Percentiles rank a stretch among this genome's conserved stretches.
Conservation (phyloP, 768 basidiomycete genomes). For the Cystofilobasidium macerans region DNA sequence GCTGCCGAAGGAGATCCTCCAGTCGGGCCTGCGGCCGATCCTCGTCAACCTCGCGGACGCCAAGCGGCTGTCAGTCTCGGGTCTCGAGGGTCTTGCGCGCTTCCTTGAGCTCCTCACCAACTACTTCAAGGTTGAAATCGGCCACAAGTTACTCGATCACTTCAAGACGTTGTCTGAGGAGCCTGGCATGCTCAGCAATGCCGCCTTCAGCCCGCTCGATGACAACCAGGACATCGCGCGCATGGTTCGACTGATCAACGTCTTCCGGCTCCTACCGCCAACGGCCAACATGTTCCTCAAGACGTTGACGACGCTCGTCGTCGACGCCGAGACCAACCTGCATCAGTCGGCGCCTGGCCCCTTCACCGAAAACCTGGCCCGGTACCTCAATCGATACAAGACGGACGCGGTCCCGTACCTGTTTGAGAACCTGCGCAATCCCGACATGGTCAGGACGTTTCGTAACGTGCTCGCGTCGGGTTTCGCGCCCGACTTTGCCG, state of each 20-base stretch:
- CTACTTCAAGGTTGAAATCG: constrained; percentile 99
- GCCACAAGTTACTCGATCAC: constrained; percentile 90
- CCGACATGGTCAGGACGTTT: constrained; percentile 69
- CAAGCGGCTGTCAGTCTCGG: constrained; percentile 80
- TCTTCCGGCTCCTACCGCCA: constrained; percentile 89
- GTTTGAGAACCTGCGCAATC: constrained; percentile 61
- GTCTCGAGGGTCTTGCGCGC: constrained; percentile 78
- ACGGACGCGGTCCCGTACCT: constrained; percentile 76
- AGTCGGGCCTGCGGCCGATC: constrained; percentile 89
- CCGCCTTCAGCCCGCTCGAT: constrained; percentile 62
- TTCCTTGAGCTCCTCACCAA: constrained; percentile 88
- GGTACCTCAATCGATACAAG: constrained; percentile 84
- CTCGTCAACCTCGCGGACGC: constrained; percentile 96
- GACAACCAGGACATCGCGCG: constrained; percentile 88
- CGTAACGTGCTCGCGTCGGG: constrained; percentile 69
- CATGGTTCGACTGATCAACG: constrained; percentile 86
- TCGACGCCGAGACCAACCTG: constrained; percentile 82
- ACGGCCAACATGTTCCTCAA: constrained; percentile 87
- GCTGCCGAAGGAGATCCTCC: constrained; percentile 85
- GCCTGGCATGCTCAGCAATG: constrained; percentile 66
- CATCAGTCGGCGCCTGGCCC: constrained; percentile 81
- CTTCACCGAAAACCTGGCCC: constrained; percentile 82
- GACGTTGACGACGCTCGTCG: constrained; percentile 71
- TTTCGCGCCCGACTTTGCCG: constrained; percentile 54
- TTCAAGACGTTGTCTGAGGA: constrained; percentile 78